These are phyloP conservation scores for Begonia loranthoides DNA, from an alignment of 306 rosid species.

Conservation along the genomic window DNA sequence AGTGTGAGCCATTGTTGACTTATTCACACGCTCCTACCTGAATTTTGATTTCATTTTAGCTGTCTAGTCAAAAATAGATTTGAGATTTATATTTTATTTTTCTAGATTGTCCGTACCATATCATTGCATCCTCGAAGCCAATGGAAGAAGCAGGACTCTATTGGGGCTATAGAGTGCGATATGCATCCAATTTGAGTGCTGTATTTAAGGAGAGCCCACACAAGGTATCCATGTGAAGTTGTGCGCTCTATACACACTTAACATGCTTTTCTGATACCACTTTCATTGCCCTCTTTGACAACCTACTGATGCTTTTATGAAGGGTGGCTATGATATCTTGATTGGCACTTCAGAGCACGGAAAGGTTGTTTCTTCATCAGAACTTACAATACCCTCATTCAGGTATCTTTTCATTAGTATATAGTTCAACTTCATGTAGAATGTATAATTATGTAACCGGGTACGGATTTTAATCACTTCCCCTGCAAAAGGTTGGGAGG, in stretches of 20 bases:
- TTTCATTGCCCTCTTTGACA: not conserved
- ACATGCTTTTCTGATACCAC: no score
- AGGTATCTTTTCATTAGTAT: constrained; percentile 26
- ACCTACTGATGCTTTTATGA: constrained; percentile 12
- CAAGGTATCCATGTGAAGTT: constrained; percentile 28
- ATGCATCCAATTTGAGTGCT: constrained; percentile 62
- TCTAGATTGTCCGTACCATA: constrained; percentile 45
- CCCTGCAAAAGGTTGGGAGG: not conserved
- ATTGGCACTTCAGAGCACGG: constrained; percentile 99
- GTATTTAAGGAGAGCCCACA: constrained; percentile 48
- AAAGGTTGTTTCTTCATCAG: constrained; percentile 46
- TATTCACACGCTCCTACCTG: no score
- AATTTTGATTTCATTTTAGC: no score
- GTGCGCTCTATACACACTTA: no score
- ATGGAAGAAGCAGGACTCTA: constrained; percentile 67
- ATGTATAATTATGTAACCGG: no score
- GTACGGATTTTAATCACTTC: no score
- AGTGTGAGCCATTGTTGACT: no score
- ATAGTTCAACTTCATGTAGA: no score
- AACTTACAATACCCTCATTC: constrained; percentile 63
- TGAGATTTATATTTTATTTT: constrained; percentile 15
- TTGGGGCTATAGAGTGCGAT: constrained; percentile 97
- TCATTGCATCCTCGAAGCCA: constrained; percentile 65
- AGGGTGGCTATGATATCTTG: constrained; percentile 89
- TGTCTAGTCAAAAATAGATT: no score